phyloP scores from a whole-genome alignment of 176 grass and related monocot species.

The Typha latifolia region DNA sequence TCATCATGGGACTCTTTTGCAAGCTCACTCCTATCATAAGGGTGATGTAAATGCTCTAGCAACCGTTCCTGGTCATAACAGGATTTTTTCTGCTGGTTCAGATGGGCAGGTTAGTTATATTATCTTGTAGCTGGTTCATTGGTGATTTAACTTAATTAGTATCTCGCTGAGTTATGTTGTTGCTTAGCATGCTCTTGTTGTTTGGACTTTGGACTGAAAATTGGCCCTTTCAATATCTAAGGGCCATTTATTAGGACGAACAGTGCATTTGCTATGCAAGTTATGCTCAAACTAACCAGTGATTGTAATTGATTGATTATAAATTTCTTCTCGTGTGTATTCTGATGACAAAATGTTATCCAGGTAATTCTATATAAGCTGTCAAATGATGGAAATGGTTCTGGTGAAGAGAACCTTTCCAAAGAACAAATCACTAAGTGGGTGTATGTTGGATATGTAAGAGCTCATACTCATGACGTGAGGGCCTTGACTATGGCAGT shows the following conservation, averaged over 20 bases:
- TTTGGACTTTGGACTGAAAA: too few relatives aligned
- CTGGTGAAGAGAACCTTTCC: slow-evolving; percentile 10
- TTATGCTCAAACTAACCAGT: too few relatives aligned
- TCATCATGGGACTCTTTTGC: slow-evolving; percentile 78
- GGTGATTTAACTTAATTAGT: background rate
- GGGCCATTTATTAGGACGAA: too few relatives aligned
- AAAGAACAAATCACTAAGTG: slow-evolving; percentile 55
- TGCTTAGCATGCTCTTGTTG: background rate
- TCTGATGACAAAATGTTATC: slow-evolving; percentile 6
- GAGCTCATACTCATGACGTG: slow-evolving; percentile 84
- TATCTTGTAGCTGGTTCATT: background rate
- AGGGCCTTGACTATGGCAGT: slow-evolving; percentile 77
- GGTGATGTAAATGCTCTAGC: slow-evolving; percentile 85
- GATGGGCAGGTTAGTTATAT: slow-evolving; percentile 84
- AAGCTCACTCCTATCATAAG: slow-evolving; percentile 71
- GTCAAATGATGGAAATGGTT: slow-evolving; percentile 27
- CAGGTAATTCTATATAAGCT: slow-evolving; percentile 93
- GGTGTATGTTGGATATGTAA: slow-evolving; percentile 66
- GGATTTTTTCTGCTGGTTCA: slow-evolving; percentile 89
- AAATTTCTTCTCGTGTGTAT: background rate
- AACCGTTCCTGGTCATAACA: slow-evolving; percentile 65
- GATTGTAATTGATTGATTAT: background rate
- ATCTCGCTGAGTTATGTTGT: background rate
- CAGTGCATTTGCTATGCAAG: too few relatives aligned
- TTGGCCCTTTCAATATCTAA: too few relatives aligned